Evolutionary conservation across 2,329 filamentous ascomycete genomes (phyloP).

Genomic region (Fusarium camptoceras): DNA sequence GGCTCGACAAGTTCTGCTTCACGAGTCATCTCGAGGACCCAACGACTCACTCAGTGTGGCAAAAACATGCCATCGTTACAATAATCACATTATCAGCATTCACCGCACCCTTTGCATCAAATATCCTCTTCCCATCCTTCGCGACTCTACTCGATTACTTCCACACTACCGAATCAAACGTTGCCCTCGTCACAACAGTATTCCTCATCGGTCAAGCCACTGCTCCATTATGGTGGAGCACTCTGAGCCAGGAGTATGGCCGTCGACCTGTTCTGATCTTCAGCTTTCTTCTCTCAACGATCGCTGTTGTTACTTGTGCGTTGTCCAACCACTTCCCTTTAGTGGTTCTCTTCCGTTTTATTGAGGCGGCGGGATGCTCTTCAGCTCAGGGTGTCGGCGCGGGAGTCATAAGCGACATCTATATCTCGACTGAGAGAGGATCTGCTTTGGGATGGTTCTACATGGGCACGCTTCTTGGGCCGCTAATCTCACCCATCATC

Average conservation of each 20-base stretch:
- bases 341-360: neutral
- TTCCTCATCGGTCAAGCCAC: neutral
- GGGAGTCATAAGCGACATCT: constrained; percentile 18
- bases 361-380: neutral
- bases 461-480: constrained; percentile 15
- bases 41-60: neutral
- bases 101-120: neutral
- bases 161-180: neutral
- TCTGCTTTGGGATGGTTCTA: constrained; percentile 21
- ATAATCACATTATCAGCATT: constrained; percentile 1
- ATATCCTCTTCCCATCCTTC: constrained; percentile 4
- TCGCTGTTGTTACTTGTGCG: neutral
- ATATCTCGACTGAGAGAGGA: constrained; percentile 16
- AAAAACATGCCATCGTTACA: neutral
- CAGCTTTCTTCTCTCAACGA: neutral
- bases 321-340: neutral
- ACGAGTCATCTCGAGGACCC: neutral
- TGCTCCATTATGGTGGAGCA: constrained; percentile 9
- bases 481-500: constrained; percentile 8
- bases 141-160: constrained; percentile 5
- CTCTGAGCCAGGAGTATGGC: neutral
- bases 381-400: neutral
- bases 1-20: neutral
- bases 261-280: neutral
- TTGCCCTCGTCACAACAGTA: neutral